Evolutionary conservation across 805 yeast species (phyloP).

Genomic region (Suhomyces vadensis): DNA sequence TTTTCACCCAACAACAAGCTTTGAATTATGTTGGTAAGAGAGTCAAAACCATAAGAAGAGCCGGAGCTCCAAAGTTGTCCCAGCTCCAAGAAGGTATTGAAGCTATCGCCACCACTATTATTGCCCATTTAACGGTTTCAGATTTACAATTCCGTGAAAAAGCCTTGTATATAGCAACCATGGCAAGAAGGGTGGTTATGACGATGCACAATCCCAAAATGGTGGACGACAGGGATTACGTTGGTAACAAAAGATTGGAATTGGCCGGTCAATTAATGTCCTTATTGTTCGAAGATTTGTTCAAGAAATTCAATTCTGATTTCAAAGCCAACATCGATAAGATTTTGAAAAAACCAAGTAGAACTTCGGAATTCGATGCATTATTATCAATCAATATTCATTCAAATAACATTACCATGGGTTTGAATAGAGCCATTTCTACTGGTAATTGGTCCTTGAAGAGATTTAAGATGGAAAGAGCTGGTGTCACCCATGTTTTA

Average conservation of each 20-base stretch:
- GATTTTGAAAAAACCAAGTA: conserved; percentile 86
- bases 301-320: conserved; percentile 93
- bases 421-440: conserved; percentile 93
- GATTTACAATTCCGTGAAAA: conserved; percentile 89
- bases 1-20: conserved; percentile 92
- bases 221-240: conserved; percentile 99
- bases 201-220: conserved; percentile 90
- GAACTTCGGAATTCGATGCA: conserved; percentile 96
- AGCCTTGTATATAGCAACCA: conserved; percentile 90
- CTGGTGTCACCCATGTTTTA: conserved; percentile 97
- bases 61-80: conserved; percentile 76
- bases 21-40: conserved; percentile 85
- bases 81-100: conserved; percentile 93
- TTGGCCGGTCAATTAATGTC: conserved; percentile 98
- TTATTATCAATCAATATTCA: conserved; percentile 85
- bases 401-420: conserved; percentile 89
- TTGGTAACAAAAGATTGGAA: conserved; percentile 95
- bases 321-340: conserved; percentile 94
- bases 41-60: conserved; percentile 89
- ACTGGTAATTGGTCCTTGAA: conserved; percentile 99
- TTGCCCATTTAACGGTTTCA: conserved; percentile 88
- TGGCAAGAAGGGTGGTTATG: conserved; percentile 96
- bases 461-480: conserved; percentile 99
- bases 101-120: conserved; percentile 92
- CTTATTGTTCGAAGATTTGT: conserved; percentile 90